These are phyloP conservation scores for Globisporangium orthogonon DNA, from an alignment of 352 stramenopile species.

Conservation along the genomic window DNA sequence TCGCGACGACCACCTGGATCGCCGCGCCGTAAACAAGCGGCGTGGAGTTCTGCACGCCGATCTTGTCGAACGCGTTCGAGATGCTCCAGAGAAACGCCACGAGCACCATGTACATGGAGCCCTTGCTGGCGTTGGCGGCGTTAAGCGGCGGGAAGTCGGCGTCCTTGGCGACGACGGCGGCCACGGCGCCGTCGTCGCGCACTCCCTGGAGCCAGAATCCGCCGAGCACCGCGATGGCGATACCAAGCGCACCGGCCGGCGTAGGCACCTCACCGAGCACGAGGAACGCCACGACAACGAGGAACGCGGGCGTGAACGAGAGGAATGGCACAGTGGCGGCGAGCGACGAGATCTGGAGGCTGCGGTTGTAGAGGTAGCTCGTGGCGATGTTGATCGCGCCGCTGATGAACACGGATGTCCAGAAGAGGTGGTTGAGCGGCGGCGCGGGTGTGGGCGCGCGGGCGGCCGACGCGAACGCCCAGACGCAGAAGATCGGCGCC, in stretches of 20 bases:
- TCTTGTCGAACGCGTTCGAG: slow-evolving; percentile 82
- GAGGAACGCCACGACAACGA: slow-evolving; percentile 70
- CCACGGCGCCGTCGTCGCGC: slow-evolving; percentile 30
- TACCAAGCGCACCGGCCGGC: slow-evolving; percentile 44
- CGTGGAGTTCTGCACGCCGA: slow-evolving; percentile 74
- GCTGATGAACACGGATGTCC: slow-evolving; percentile 69
- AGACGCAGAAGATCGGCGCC: slow-evolving; percentile 61
- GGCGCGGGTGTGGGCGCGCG: slow-evolving; percentile 39
- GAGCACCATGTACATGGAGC: slow-evolving; percentile 77
- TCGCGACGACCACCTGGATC: slow-evolving; percentile 65
- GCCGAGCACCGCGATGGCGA: slow-evolving; percentile 63
- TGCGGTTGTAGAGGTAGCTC: slow-evolving; percentile 81
- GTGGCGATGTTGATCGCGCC: slow-evolving; percentile 74
- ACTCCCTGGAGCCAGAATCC: slow-evolving; percentile 68
- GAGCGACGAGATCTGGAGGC: slow-evolving; percentile 79
- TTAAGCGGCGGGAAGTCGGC: slow-evolving; percentile 44
- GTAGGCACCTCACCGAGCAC: slow-evolving; percentile 72
- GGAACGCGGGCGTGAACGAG: slow-evolving; percentile 73
- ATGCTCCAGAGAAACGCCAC: slow-evolving; percentile 82
- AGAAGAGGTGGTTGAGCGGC: slow-evolving; percentile 74
- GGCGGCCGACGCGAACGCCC: slow-evolving; percentile 52
- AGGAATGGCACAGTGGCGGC: slow-evolving; percentile 74
- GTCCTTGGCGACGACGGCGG: slow-evolving; percentile 28
- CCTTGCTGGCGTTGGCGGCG: slow-evolving; percentile 54
- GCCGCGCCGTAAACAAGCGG: slow-evolving; percentile 63